phyloP scores from a whole-genome alignment of 225 moss, liverwort and hornwort species.

The Bryum argenteum region DNA sequence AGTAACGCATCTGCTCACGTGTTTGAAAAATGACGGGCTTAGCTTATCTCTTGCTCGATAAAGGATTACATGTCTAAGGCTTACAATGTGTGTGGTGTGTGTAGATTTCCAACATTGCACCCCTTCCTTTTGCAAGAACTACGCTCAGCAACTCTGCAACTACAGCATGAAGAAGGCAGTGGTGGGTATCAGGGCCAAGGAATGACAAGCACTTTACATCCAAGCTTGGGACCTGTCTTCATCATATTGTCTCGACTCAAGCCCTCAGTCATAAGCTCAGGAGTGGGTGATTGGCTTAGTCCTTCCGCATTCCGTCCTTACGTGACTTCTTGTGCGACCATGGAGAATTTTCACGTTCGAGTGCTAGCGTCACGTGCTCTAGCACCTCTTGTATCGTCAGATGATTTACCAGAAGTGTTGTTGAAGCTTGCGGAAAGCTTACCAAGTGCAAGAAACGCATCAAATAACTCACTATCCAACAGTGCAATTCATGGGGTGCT shows the following conservation, averaged over 20 bases:
- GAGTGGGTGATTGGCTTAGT: slow-evolving; percentile 94
- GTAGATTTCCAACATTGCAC: slow-evolving; percentile 91
- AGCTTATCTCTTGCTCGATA: slow-evolving; percentile 4
- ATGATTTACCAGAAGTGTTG: slow-evolving; percentile 65
- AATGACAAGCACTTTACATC: slow-evolving; percentile 87
- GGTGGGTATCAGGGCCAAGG: slow-evolving; percentile 57
- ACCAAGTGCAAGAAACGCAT: slow-evolving; percentile 44
- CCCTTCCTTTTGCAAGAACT: slow-evolving; percentile 93
- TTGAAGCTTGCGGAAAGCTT: slow-evolving; percentile 71
- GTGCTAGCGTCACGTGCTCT: slow-evolving; percentile 89
- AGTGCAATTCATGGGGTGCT: slow-evolving; percentile 90
- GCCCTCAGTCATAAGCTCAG: slow-evolving; percentile 86
- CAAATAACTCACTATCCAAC: slow-evolving; percentile 41
- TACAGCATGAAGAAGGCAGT: slow-evolving; percentile 64
- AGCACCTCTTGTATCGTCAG: slow-evolving; percentile 81
- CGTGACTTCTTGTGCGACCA: slow-evolving; percentile 86
- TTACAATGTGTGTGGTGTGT: slow-evolving; percentile 25
- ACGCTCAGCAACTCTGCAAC: slow-evolving; percentile 85
- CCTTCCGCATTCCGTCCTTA: slow-evolving; percentile 95
- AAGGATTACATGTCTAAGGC: slow-evolving; percentile 15
- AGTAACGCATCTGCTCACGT: slow-evolving; percentile 4
- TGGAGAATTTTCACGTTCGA: slow-evolving; percentile 84
- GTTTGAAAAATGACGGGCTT: background rate
- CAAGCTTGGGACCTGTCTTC: slow-evolving; percentile 93
- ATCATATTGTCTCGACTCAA: slow-evolving; percentile 94